phyloP scores from a whole-genome alignment of 208 protist species.

The Zelonia costaricensis region DNA sequence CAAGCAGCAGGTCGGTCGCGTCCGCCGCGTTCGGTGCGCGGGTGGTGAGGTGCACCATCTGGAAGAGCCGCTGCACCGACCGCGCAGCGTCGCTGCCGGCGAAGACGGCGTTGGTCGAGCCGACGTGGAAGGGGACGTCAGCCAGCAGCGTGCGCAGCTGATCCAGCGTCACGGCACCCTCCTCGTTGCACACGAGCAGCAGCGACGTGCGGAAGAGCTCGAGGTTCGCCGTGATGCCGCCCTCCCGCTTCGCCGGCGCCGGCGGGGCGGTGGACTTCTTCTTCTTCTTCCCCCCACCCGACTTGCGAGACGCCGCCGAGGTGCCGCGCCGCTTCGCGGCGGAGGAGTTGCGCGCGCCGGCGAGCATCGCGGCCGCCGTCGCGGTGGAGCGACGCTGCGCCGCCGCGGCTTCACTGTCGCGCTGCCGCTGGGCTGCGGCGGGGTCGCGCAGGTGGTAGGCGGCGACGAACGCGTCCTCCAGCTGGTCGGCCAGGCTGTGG shows the following conservation, averaged over 20 bases:
- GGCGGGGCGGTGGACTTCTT: slow-evolving; percentile 11
- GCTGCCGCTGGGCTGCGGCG: slow-evolving; percentile 26
- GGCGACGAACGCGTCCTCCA: slow-evolving; percentile 62
- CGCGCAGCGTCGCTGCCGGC: slow-evolving; percentile 23
- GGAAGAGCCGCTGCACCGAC: slow-evolving; percentile 28
- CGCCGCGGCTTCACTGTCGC: slow-evolving; percentile 18
- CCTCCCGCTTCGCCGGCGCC: slow-evolving; percentile 23
- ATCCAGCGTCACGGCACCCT: slow-evolving; percentile 43
- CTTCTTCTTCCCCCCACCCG: slow-evolving; percentile 23
- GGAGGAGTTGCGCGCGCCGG: neutral
- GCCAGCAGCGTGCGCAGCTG: slow-evolving; percentile 34
- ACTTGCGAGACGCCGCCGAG: slow-evolving; percentile 4
- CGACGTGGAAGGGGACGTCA: slow-evolving; percentile 59
- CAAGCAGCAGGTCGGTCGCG: slow-evolving; percentile 20
- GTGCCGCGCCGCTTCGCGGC: neutral
- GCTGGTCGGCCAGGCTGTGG: slow-evolving; percentile 31
- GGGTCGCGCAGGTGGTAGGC: slow-evolving; percentile 56
- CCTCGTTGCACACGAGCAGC: slow-evolving; percentile 38
- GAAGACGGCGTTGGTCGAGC: slow-evolving; percentile 26
- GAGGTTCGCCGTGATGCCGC: slow-evolving; percentile 46
- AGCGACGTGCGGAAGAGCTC: slow-evolving; percentile 40
- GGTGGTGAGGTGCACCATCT: slow-evolving; percentile 17
- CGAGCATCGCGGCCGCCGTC: slow-evolving; percentile 20
- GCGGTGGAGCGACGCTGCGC: slow-evolving; percentile 14
- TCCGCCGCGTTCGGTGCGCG: slow-evolving; percentile 14